Evolutionary conservation across 2,329 filamentous ascomycete genomes (phyloP).

Genomic region (Hirsutella thompsonii): DNA sequence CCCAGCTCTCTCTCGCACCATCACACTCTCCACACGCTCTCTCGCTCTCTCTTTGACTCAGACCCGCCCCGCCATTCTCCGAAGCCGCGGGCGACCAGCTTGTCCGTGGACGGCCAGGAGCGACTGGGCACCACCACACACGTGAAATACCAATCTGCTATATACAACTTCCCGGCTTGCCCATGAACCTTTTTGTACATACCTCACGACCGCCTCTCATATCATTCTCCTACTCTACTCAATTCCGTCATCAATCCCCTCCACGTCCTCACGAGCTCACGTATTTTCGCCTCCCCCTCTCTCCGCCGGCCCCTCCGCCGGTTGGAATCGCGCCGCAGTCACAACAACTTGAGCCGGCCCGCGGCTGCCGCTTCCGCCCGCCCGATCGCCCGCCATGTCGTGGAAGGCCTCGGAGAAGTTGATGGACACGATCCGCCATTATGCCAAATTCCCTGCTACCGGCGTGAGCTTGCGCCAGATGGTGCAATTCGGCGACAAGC

Average conservation of each 20-base stretch:
- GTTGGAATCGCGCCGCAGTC: not conserved
- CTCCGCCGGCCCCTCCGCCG: not conserved
- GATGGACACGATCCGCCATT: conserved; percentile 96
- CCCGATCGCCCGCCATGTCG: conserved; percentile 48
- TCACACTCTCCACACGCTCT: not conserved
- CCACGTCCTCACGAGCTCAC: no score
- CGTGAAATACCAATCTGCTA: not conserved
- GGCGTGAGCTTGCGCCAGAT: conserved; percentile 95
- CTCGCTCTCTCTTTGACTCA: conserved; percentile 8
- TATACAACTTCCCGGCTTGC: no score
- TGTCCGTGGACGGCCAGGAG: not conserved
- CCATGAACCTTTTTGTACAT: no score
- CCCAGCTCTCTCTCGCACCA: conserved; percentile 8
- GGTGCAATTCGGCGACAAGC: conserved; percentile 95
- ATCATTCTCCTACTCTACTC: no score
- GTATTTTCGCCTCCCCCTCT: no score
- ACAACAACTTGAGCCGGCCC: not conserved
- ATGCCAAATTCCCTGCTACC: conserved; percentile 92
- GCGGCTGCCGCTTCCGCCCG: not conserved
- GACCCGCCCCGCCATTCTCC: conserved; percentile 8
- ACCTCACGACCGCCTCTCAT: no score
- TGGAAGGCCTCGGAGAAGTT: conserved; percentile 84
- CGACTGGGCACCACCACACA: not conserved
- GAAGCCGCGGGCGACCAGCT: conserved; percentile 4
- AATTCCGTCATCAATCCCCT: no score